Percentiles rank a stretch among this genome's conserved stretches.
These are phyloP conservation scores for Silene coronaria DNA, from an alignment of 179 eudicot genomes.

Conservation along the genomic window DNA sequence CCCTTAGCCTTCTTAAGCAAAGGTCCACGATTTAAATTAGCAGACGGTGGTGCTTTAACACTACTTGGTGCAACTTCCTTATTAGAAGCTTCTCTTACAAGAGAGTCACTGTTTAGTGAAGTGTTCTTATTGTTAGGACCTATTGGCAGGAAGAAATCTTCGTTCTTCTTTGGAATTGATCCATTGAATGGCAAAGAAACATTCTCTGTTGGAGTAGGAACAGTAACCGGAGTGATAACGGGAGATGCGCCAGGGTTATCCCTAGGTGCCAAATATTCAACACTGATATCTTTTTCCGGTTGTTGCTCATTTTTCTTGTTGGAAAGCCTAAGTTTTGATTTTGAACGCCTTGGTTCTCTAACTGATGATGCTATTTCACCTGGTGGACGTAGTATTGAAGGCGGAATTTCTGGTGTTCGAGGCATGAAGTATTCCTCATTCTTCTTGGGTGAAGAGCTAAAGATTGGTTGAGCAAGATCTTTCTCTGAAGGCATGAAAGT, in stretches of 20 bases:
- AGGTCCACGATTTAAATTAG: background rate
- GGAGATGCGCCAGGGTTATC: background rate
- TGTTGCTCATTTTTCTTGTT: conserved; percentile 17
- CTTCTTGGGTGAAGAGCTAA: background rate
- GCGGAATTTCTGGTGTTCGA: conserved; percentile 4
- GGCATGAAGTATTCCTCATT: conserved; percentile 13
- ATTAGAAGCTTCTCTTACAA: background rate
- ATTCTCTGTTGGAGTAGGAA: conserved; percentile 3
- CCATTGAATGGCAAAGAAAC: background rate
- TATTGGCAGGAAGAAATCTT: background rate
- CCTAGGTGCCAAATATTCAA: background rate
- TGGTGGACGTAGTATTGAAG: conserved; percentile 9
- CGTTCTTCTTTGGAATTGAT: background rate
- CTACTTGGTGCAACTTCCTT: background rate
- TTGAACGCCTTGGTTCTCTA: conserved; percentile 3
- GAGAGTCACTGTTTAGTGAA: background rate
- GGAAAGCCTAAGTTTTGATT: background rate
- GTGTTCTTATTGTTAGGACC: background rate
- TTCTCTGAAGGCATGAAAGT: conserved; percentile 18
- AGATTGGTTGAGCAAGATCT: conserved; percentile 4
- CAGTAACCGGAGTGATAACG: conserved; percentile 7
- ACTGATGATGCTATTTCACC: conserved; percentile 6
- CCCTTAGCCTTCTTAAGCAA: conserved; percentile 10
- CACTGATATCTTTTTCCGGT: background rate
- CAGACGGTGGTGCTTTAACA: background rate